phyloP scores from a whole-genome alignment of 2,329 filamentous ascomycete species.

The Fusarium sterilihyphosum region DNA sequence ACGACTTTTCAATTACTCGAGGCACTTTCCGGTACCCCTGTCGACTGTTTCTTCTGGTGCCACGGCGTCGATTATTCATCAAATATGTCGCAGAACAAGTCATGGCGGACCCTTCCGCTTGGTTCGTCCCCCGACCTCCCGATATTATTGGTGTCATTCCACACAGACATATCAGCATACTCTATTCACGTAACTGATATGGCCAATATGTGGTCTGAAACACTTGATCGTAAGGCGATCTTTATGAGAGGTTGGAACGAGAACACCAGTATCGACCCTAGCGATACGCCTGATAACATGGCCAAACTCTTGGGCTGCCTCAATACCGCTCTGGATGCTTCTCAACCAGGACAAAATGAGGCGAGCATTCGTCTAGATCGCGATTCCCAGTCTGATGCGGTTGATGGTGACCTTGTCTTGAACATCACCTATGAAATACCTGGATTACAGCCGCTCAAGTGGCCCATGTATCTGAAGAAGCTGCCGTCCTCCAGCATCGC shows the following conservation, averaged over 20 bases:
- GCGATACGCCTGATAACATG: constrained; percentile 74
- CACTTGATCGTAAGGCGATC: constrained; percentile 69
- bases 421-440: constrained; percentile 69
- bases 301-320: constrained; percentile 73
- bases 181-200: constrained; percentile 75
- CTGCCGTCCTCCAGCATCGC: constrained; percentile 55
- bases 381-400: constrained; percentile 45
- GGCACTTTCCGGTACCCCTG: background rate
- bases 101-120: constrained; percentile 62
- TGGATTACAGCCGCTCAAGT: constrained; percentile 70
- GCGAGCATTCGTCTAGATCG: constrained; percentile 57
- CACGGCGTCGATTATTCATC: background rate
- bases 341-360: constrained; percentile 53
- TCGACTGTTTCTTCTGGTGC: background rate
- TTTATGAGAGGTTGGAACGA: constrained; percentile 69
- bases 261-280: constrained; percentile 78
- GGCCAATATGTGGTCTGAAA: constrained; percentile 77
- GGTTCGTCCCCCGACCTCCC: constrained; percentile 58
- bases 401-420: constrained; percentile 58
- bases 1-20: background rate
- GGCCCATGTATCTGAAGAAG: constrained; percentile 69
- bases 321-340: constrained; percentile 60
- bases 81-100: constrained; percentile 46
- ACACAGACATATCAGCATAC: constrained; percentile 67
- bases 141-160: constrained; percentile 70